phyloP scores from a whole-genome alignment of 345 rosid genomes.

The Bruguiera gymnorhiza region DNA sequence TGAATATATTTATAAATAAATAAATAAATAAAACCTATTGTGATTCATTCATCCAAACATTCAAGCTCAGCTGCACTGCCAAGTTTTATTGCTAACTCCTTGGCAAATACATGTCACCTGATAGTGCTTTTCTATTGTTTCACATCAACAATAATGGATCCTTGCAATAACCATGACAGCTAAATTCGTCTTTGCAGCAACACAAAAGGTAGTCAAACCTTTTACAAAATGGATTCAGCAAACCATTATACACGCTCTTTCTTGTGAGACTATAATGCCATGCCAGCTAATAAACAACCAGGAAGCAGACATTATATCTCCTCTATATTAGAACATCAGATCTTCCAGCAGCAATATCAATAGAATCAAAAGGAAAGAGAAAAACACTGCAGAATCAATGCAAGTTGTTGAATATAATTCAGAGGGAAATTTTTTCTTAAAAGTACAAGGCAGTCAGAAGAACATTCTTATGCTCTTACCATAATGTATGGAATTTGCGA shows the following conservation, averaged over 20 bases:
- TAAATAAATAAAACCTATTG: too few relatives aligned
- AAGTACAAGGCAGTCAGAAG: constrained; percentile 18
- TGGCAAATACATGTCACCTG: background rate
- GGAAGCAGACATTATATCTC: background rate
- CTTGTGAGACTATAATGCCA: background rate
- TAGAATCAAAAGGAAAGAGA: background rate
- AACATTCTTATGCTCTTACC: constrained; percentile 25
- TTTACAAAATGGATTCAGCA: background rate
- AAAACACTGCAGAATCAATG: background rate
- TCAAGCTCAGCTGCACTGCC: background rate
- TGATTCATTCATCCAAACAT: background rate
- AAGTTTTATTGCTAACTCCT: background rate
- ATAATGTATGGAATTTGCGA: constrained; percentile 18
- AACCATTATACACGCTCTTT: too few relatives aligned
- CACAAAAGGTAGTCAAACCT: background rate
- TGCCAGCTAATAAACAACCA: background rate
- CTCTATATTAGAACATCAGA: background rate
- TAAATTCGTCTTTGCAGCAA: background rate
- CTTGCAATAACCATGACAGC: background rate
- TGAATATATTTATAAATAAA: background rate
- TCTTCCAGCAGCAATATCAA: background rate
- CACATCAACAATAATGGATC: background rate
- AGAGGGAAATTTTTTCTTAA: constrained; percentile 15
- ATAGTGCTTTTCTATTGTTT: background rate
- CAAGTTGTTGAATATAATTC: constrained; percentile 19